phyloP scores from a whole-genome alignment of 495 filamentous ascomycete genomes.

The Pyronema domesticum region DNA sequence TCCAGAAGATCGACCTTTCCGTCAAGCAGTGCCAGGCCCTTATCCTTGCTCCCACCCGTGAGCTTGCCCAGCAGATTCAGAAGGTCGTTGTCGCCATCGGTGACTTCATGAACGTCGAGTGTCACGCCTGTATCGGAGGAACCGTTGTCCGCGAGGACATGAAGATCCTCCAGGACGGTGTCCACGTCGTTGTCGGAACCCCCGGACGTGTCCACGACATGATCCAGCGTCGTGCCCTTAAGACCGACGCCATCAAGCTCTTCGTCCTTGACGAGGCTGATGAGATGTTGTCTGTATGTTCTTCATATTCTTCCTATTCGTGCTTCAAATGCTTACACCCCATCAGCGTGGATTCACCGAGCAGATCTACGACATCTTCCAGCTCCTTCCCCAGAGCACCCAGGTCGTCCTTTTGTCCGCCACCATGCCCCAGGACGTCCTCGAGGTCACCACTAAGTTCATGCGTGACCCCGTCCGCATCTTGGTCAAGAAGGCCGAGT shows the following conservation, averaged over 20 bases:
- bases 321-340: not conserved
- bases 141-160: slow-evolving; percentile 97
- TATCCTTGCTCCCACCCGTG: slow-evolving; percentile 90
- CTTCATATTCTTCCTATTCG: not conserved
- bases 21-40: slow-evolving; percentile 89
- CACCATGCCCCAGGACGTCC: slow-evolving; percentile 95
- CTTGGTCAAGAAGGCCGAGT: slow-evolving; percentile 96
- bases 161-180: slow-evolving; percentile 84
- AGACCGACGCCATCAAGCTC: slow-evolving; percentile 95
- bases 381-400: slow-evolving; percentile 87
- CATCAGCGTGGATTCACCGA: slow-evolving; percentile 84
- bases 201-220: slow-evolving; percentile 97
- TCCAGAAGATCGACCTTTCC: slow-evolving; percentile 91
- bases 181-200: slow-evolving; percentile 91
- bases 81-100: slow-evolving; percentile 95
- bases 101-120: slow-evolving; percentile 98
- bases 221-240: slow-evolving; percentile 90
- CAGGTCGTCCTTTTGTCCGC: slow-evolving; percentile 95
- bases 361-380: slow-evolving; percentile 99
- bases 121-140: slow-evolving; percentile 97
- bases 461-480: slow-evolving; percentile 99
- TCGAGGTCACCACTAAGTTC: slow-evolving; percentile 99
- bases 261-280: slow-evolving; percentile 98
- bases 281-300: slow-evolving; percentile 85
- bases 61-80: slow-evolving; percentile 96